A percentile compares a stretch with the other conserved stretches of the same genome.
Conservation (phyloP, 176 grass and related monocot genomes). For the Poa pratensis region DNA sequence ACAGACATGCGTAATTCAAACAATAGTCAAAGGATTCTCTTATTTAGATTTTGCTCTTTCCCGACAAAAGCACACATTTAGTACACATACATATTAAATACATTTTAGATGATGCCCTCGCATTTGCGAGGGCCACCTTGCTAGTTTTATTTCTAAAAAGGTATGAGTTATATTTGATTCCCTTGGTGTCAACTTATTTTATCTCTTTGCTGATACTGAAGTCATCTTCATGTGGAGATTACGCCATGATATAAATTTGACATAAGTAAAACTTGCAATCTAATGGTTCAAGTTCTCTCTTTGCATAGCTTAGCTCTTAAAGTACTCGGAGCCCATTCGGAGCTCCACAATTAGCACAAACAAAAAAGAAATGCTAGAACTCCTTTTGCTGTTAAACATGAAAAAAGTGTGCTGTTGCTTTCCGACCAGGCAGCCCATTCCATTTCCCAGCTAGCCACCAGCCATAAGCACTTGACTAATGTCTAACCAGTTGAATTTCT, state of each 20-base stretch:
- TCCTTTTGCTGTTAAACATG: neutral
- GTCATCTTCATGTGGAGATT: neutral
- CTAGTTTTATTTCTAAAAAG: conserved; percentile 76
- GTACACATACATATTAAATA: too few relatives aligned
- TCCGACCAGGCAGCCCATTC: neutral
- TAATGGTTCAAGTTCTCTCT: conserved; percentile 9
- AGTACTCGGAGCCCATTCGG: neutral
- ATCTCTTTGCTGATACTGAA: conserved; percentile 12
- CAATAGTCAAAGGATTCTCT: too few relatives aligned
- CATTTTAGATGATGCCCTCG: too few relatives aligned
- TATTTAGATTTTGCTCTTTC: too few relatives aligned
- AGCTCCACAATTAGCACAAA: neutral
- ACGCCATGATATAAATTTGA: conserved; percentile 12
- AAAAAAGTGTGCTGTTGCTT: neutral
- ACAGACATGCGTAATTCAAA: too few relatives aligned
- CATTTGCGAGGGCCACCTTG: too few relatives aligned
- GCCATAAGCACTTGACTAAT: neutral
- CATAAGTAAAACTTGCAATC: conserved; percentile 6
- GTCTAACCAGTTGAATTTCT: neutral
- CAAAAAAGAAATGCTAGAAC: neutral
- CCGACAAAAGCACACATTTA: too few relatives aligned
- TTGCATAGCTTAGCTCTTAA: neutral
- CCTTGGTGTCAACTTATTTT: neutral
- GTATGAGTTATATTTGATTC: conserved; percentile 36
- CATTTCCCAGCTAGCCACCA: neutral